Conservation (phyloP, 2,329 filamentous ascomycete species). For the Aotearoamyces nothofagi region DNA sequence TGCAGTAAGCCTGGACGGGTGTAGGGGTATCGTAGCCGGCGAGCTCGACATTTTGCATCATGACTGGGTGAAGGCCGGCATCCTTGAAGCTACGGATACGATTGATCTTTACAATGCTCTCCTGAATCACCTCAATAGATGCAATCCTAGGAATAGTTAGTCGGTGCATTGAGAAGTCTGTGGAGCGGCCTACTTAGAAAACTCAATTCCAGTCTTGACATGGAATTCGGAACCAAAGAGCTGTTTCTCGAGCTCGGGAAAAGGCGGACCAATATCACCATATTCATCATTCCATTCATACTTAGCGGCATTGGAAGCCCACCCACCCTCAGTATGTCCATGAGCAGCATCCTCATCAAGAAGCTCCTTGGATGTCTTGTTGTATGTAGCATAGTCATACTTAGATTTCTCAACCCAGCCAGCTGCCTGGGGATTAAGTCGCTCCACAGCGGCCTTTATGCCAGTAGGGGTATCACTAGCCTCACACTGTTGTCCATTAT, state of each 20-base stretch:
- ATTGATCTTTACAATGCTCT: constrained; percentile 34
- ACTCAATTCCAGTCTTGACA: constrained; percentile 40
- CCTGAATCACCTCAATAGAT: constrained; percentile 38
- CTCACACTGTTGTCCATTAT: too few species aligned
- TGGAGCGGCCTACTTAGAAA: constrained; percentile 36
- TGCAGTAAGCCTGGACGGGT: constrained; percentile 72
- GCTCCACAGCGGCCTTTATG: too few species aligned
- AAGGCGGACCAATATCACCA: constrained; percentile 68
- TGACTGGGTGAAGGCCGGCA: constrained; percentile 72
- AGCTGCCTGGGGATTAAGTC: constrained; percentile 16
- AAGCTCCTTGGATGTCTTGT: constrained; percentile 14
- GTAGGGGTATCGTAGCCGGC: constrained; percentile 61
- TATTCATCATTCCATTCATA: constrained; percentile 66
- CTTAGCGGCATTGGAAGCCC: constrained; percentile 1
- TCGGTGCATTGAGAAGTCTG: background rate
- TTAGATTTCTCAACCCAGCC: constrained; percentile 16
- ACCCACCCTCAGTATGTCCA: constrained; percentile 2
- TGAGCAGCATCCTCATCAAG: constrained; percentile 6
- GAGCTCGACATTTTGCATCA: constrained; percentile 63
- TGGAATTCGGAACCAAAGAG: constrained; percentile 52
- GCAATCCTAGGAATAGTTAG: constrained; percentile 30
- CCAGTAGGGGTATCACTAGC: too few species aligned
- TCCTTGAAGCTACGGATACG: constrained; percentile 48
- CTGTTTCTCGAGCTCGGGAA: constrained; percentile 54
- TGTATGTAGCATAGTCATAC: constrained; percentile 18